A percentile compares a stretch with the other conserved stretches of the same genome.
Evolutionary conservation across 257 asterid genomes (phyloP).

Genomic region (Solanum medicagineum): DNA sequence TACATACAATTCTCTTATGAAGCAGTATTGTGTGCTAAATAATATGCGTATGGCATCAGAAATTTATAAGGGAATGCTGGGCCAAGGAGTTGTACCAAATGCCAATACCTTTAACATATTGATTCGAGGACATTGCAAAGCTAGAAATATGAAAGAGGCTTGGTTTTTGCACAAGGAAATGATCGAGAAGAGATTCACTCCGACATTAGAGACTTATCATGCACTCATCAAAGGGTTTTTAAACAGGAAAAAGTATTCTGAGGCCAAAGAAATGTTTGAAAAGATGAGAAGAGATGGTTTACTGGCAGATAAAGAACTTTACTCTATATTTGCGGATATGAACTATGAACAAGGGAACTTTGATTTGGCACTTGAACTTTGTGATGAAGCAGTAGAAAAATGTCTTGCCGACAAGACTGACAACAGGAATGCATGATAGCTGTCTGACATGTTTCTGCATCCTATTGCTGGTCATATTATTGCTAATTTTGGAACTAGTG

Average conservation of each 20-base stretch:
- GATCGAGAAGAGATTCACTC: slow-evolving; percentile 50
- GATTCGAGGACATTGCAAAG: slow-evolving; percentile 86
- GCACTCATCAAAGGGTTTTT: slow-evolving; percentile 73
- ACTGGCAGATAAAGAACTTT: slow-evolving; percentile 43
- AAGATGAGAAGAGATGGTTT: slow-evolving; percentile 67
- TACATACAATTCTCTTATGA: slow-evolving; percentile 73
- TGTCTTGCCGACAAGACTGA: slow-evolving; percentile 19
- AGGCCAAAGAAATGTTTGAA: slow-evolving; percentile 67
- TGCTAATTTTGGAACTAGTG: not conserved
- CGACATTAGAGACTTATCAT: slow-evolving; percentile 48
- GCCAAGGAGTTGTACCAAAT: slow-evolving; percentile 50
- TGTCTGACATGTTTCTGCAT: not conserved
- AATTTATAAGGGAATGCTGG: slow-evolving; percentile 43
- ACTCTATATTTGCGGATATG: slow-evolving; percentile 63
- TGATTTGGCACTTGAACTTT: slow-evolving; percentile 64
- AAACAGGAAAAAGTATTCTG: slow-evolving; percentile 57
- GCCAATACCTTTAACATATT: slow-evolving; percentile 59
- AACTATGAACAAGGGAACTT: slow-evolving; percentile 60
- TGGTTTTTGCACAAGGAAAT: slow-evolving; percentile 71
- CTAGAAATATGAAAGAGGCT: slow-evolving; percentile 97
- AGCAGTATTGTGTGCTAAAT: slow-evolving; percentile 61
- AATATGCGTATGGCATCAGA: slow-evolving; percentile 52
- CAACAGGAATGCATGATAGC: slow-evolving; percentile 16
- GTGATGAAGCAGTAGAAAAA: slow-evolving; percentile 75
- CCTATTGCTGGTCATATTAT: not conserved